Conservation (phyloP, 1,284 basidiomycete genomes). For the Trichosporon faecale region DNA sequence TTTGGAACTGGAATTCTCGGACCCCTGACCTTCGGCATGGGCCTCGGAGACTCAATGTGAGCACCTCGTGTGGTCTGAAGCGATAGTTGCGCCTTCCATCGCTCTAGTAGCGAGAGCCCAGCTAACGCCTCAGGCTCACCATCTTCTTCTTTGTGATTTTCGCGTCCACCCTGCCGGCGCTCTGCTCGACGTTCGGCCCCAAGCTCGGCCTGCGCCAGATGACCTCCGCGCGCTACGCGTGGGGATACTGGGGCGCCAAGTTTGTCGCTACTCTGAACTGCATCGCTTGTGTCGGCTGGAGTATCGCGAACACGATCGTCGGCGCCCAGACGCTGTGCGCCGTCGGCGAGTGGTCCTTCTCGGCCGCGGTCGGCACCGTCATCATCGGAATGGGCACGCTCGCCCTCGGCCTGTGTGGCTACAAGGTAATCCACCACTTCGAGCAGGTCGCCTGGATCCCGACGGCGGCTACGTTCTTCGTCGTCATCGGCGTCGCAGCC, state of each 20-base stretch:
- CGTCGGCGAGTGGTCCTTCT: conserved; percentile 44
- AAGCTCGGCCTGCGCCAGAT: conserved; percentile 50
- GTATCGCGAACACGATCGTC: conserved; percentile 51
- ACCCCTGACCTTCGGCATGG: conserved; percentile 33
- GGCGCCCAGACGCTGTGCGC: conserved; percentile 42
- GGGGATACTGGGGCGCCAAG: conserved; percentile 48
- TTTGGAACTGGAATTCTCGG: conserved; percentile 41
- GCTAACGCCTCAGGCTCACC: conserved; percentile 27
- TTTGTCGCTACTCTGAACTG: conserved; percentile 40
- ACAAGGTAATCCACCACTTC: conserved; percentile 52
- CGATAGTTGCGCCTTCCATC: not conserved
- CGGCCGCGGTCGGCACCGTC: conserved; percentile 43
- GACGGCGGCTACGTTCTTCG: conserved; percentile 51
- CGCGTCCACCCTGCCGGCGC: conserved; percentile 34
- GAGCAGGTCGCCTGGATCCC: conserved; percentile 53
- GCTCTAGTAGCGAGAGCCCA: not conserved
- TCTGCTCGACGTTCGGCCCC: conserved; percentile 43
- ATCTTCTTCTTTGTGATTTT: conserved; percentile 39
- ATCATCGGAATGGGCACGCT: conserved; percentile 51
- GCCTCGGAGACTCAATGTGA: conserved; percentile 38
- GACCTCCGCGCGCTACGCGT: conserved; percentile 50
- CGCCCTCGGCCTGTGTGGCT: conserved; percentile 53
- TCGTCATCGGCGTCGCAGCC: conserved; percentile 40
- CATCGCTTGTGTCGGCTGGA: conserved; percentile 47
- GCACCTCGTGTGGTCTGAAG: not conserved